These are phyloP conservation scores for Yamadazyma atlantica DNA, from an alignment of 1,139 yeast species.

Conservation along the genomic window DNA sequence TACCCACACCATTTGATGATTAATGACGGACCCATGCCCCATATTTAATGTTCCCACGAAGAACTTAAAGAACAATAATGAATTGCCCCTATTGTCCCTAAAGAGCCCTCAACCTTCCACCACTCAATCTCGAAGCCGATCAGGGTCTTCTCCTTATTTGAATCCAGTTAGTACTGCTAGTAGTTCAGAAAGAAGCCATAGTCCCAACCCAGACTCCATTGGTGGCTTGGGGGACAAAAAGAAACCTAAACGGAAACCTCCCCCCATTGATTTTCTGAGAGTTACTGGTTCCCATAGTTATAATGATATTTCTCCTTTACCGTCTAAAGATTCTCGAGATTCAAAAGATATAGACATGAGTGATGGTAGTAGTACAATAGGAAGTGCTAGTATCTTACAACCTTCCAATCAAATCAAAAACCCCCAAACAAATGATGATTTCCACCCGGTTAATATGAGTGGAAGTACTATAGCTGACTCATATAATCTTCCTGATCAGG, in stretches of 20 bases:
- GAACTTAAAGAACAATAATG: constrained; percentile 4
- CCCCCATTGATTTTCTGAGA: constrained; percentile 42
- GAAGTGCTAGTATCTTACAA: neutral
- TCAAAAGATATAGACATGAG: constrained; percentile 4
- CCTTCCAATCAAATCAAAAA: neutral
- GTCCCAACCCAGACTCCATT: neutral
- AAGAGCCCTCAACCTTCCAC: constrained; percentile 6
- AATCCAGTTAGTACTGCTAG: neutral
- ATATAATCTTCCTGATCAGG: too few relatives aligned
- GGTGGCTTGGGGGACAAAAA: constrained; percentile 8
- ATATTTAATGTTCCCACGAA: constrained; percentile 30
- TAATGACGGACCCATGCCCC: constrained; percentile 25
- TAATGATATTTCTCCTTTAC: constrained; percentile 10
- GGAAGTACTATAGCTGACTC: constrained; percentile 3
- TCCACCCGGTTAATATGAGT: neutral
- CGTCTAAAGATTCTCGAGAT: constrained; percentile 7
- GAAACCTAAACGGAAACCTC: constrained; percentile 40
- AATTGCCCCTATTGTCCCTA: constrained; percentile 10
- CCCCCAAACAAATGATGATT: neutral
- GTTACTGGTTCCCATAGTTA: constrained; percentile 30
- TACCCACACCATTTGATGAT: constrained; percentile 9
- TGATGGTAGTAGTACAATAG: constrained; percentile 4
- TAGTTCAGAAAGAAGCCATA: neutral
- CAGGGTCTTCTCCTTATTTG: neutral
- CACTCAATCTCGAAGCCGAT: too few relatives aligned